Percentiles rank a stretch among this genome's conserved stretches.
Conservation (phyloP, 352 stramenopile genomes). For the Phytophthora pinifolia region DNA sequence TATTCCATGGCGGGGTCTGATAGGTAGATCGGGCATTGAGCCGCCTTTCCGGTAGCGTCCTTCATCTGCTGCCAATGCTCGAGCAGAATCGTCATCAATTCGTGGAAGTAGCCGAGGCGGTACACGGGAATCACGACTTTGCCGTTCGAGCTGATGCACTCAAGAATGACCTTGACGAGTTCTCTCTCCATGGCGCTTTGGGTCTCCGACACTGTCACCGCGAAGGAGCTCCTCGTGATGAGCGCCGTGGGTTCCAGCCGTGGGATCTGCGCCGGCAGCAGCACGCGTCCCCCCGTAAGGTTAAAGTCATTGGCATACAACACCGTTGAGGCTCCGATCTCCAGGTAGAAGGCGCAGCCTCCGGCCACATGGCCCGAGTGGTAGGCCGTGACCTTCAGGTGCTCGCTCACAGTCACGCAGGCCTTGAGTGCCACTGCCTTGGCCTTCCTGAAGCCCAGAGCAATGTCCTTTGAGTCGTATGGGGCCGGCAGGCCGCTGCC, state of each 20-base stretch:
- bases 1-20: constrained; percentile 64
- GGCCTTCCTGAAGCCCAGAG: constrained; percentile 47
- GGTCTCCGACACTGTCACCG: constrained; percentile 84
- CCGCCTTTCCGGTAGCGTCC: constrained; percentile 21
- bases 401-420: constrained; percentile 54
- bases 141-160: constrained; percentile 69
- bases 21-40: constrained; percentile 62
- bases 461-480: constrained; percentile 68
- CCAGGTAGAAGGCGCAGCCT: constrained; percentile 75
- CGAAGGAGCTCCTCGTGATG: constrained; percentile 74
- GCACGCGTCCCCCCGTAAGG: constrained; percentile 62
- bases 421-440: constrained; percentile 57
- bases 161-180: constrained; percentile 73
- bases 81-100: constrained; percentile 69
- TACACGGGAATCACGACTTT: constrained; percentile 88
- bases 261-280: constrained; percentile 72
- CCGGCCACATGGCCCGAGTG: constrained; percentile 78
- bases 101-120: constrained; percentile 78
- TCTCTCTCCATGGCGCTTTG: constrained; percentile 80
- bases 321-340: constrained; percentile 71
- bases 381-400: constrained; percentile 79
- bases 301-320: constrained; percentile 85
- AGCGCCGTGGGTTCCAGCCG: constrained; percentile 56
- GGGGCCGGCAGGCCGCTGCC: constrained; percentile 46
- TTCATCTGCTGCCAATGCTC: constrained; percentile 75